Evolutionary conservation across 805 yeast genomes (phyloP).

Genomic region (Suhomyces sp.): DNA sequence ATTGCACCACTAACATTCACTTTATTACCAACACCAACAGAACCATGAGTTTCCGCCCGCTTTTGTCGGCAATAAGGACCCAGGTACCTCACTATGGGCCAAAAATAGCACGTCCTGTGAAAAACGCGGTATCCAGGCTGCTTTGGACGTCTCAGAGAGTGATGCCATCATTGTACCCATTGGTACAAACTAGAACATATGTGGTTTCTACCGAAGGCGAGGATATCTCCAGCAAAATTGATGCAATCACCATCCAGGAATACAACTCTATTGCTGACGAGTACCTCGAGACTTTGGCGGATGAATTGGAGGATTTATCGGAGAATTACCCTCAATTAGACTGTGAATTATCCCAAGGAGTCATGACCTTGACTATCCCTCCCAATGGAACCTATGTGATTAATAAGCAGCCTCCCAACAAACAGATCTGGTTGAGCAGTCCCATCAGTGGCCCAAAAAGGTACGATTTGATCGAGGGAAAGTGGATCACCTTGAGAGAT

Average conservation of each 20-base stretch:
- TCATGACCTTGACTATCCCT: constrained; percentile 69
- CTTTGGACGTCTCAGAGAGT: too few species aligned
- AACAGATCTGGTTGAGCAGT: constrained; percentile 93
- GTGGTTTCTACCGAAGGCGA: constrained; percentile 52
- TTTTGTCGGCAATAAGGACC: too few species aligned
- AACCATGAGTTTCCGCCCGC: too few species aligned
- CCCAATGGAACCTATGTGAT: constrained; percentile 83
- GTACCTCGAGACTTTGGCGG: constrained; percentile 67
- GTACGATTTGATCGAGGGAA: constrained; percentile 64
- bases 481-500: constrained; percentile 83
- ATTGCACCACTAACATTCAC: too few species aligned
- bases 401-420: constrained; percentile 96
- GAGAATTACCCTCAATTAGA: constrained; percentile 67
- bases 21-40: too few species aligned
- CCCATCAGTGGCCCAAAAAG: constrained; percentile 91
- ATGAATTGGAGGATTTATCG: constrained; percentile 63
- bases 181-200: constrained; percentile 12
- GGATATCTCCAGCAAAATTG: constrained; percentile 51
- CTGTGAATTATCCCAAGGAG: constrained; percentile 83
- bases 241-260: constrained; percentile 44
- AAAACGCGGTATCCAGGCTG: too few species aligned
- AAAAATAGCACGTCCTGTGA: too few species aligned
- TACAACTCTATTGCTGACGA: constrained; percentile 67
- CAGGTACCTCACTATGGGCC: too few species aligned
- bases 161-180: too few species aligned